Base-by-base conservation (phyloP, 2,329 filamentous ascomycete genomes). In the Epichloe coenophiala region DNA sequence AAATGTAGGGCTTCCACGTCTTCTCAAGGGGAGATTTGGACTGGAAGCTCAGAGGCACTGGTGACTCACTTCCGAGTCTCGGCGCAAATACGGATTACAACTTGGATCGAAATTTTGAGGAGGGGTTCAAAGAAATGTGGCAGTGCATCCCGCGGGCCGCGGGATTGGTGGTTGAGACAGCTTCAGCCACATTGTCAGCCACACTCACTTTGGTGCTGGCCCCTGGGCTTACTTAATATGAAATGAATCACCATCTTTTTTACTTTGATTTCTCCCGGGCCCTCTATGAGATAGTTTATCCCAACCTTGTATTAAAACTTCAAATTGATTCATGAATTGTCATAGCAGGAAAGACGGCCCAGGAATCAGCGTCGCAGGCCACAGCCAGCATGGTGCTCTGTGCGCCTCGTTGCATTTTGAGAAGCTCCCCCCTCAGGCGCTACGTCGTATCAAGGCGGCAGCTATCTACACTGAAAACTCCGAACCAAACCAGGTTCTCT, bases 1-100 rank as follows among this genome's bases (percentile, higher is more conserved):
- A 51, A 44, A 50, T 35, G 48, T 47, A 58, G 53, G 67, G 65
- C 65, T 68, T 68, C 65, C 52, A 58, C 54, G 54, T 53, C 48
- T 45, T 57, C 50, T 55, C 58, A 51, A 54, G 52, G 41, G 42
- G 21, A 23, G 47, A 44, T 50, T 48, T 44, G 37, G 35, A 43
- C 33, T 13, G 45, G 23, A 23, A 36, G 38, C 35, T 43, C 31
- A 43, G 23, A 39, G 40, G 23, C 37, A 35, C 43, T 36, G 43
- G 33, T 49, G 49, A 50, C 50, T 53, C 45, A 49, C 48, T 19
- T 39, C 11, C 23, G 47, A 50, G 44, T 38, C 40, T 40, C 48
- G 37, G 44, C 19, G 47, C 40, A 21, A 23, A 23, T 23, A 40
- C 17, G 17, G 17, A 17, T 17, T 17, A 17, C 15, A 23, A 45